phyloP scores from a whole-genome alignment of 495 filamentous ascomycete genomes.

The Rostrohypoxylon terebratum region DNA sequence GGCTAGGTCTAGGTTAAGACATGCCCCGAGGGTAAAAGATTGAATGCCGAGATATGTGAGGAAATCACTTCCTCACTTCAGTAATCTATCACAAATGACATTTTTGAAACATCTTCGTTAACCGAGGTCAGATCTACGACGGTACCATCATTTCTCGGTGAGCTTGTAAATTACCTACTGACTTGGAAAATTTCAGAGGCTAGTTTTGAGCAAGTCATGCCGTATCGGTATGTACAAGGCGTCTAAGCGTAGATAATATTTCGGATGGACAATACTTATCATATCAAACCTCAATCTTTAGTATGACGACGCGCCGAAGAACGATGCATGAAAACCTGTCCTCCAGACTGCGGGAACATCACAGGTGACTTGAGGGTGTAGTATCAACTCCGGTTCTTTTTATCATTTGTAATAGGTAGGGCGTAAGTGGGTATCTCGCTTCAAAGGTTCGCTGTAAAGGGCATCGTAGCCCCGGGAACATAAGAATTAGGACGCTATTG shows the following conservation, averaged over 20 bases:
- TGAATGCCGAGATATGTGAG: neutral
- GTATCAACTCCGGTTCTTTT: neutral
- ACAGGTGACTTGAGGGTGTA: neutral
- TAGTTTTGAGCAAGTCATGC: neutral
- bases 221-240: no score
- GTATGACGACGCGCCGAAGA: no score
- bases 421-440: neutral
- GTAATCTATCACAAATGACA: neutral
- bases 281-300: no score
- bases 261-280: no score
- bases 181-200: neutral
- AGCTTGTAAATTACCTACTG: neutral
- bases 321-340: no score
- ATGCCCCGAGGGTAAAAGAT: neutral
- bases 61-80: neutral
- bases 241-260: no score
- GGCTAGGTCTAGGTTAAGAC: no score
- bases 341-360: no score
- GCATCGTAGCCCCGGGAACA: neutral
- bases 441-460: neutral
- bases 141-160: neutral
- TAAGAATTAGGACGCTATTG: no score
- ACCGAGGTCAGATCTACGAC: neutral
- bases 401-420: neutral
- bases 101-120: neutral